Conservation (phyloP, 192 early-diverging fungal species). For the Funneliformis mosseae region DNA sequence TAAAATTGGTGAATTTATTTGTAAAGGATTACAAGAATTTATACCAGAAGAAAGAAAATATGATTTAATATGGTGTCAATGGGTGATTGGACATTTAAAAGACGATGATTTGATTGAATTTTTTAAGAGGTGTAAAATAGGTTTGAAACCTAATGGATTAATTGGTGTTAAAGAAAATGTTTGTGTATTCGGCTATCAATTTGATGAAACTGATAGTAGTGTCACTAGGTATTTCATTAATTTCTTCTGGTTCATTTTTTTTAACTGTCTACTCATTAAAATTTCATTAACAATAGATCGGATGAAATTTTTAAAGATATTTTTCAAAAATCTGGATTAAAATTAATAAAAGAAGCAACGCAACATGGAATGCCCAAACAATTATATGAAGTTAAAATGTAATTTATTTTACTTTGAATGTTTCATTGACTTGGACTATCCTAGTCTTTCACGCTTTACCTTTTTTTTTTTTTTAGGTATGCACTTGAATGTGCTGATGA, state of each 20-base stretch:
- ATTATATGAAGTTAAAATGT: conserved; percentile 75
- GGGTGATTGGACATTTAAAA: conserved; percentile 93
- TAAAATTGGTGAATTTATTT: conserved; percentile 67
- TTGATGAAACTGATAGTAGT: conserved; percentile 85
- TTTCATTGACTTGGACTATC: neutral
- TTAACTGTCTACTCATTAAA: neutral
- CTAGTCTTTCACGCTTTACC: no score
- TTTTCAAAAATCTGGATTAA: conserved; percentile 64
- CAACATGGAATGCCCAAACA: conserved; percentile 73
- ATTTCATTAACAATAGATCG: conserved; percentile 42
- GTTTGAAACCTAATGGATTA: conserved; percentile 73
- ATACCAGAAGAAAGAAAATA: conserved; percentile 67
- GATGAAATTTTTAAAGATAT: conserved; percentile 60
- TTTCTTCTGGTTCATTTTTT: neutral
- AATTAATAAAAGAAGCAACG: conserved; percentile 58
- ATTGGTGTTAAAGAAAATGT: conserved; percentile 96
- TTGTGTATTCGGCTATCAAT: conserved; percentile 56
- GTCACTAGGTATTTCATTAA: conserved; percentile 58
- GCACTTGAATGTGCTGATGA: neutral
- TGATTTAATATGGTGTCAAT: conserved; percentile 98
- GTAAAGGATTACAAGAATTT: conserved; percentile 84
- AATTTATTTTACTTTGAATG: conserved; percentile 29
- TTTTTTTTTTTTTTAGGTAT: neutral
- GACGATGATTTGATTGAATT: conserved; percentile 87
- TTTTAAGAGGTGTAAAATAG: conserved; percentile 73